Base-by-base conservation (phyloP, 73 alveolate genomes). In the Symbiodinium natans region DNA sequence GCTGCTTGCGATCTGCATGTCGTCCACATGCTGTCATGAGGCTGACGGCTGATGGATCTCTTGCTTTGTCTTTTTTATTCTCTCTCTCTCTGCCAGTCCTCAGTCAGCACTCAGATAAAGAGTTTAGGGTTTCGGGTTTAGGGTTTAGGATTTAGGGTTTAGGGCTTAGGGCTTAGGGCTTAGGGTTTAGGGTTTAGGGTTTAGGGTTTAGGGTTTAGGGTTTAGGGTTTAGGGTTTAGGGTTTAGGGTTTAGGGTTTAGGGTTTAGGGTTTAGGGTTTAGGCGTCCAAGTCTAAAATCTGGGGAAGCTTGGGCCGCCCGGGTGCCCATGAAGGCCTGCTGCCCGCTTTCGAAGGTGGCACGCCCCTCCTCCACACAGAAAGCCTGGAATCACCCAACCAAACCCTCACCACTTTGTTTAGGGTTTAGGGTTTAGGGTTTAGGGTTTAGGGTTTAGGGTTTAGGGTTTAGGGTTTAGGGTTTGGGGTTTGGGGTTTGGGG, bases 261-360 rank as follows among this genome's bases (percentile, higher is more conserved):
- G 56, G 56, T 43, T 43, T 43, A 43, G 68, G 21, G 68, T 52
- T 52, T 21, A 21, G n/a, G 27, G 68, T 3, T 3, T 21, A 46
- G 4, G 59, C 59, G 29, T 52, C 29, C 68, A 52, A 52, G 21
- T 27, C 68, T 6, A 17, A n/a, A n/a, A n/a, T 52, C 68, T 52
- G 68, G 68, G 29, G 2, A 17, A 52, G 68, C 68, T 17, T 21
- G 68, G n/a, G n/a, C n/a, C n/a, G n/a, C n/a, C n/a, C n/a, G n/a
- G n/a, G 71, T 8, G 71, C 95, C 95, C 95, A 88, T 88, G 86
- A 88, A 88, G 21, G 95, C 95, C n/a, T 88, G 95, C 73, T 88
- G 85, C 15, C 95, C 95, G 29, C 73, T 52, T 59, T 88, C 71
- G 80, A 88, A 88, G 73, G 42, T 46, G 34, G 95, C 95, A 6